phyloP scores from a whole-genome alignment of 2,329 filamentous ascomycete species.

The Metarhizium robertsii region DNA sequence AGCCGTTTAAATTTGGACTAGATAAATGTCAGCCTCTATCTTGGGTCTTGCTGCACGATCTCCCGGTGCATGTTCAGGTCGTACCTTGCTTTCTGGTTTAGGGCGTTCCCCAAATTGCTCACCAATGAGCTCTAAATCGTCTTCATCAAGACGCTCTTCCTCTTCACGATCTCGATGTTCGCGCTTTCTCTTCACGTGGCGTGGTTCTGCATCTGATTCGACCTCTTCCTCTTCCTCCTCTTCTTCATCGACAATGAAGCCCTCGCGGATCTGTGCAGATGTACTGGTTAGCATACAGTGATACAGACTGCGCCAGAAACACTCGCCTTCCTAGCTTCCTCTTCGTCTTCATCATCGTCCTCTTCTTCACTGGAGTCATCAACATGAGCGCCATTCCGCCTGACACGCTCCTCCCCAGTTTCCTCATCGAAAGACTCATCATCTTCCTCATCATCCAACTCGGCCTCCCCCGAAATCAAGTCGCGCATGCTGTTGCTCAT shows the following conservation, averaged over 20 bases:
- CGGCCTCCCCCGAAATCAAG: slow-evolving; percentile 76
- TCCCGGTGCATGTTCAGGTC: slow-evolving; percentile 10
- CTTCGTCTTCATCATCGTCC: slow-evolving; percentile 85
- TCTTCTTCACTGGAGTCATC: slow-evolving; percentile 90
- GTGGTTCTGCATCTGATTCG: slow-evolving; percentile 43
- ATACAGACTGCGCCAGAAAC: not conserved
- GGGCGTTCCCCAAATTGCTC: slow-evolving; percentile 60
- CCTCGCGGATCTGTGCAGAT: slow-evolving; percentile 64
- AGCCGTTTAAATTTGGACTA: slow-evolving; percentile 92
- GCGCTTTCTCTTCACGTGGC: slow-evolving; percentile 63
- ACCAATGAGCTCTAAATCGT: slow-evolving; percentile 91
- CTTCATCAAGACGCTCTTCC: slow-evolving; percentile 86
- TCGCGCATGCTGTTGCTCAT: slow-evolving; percentile 62
- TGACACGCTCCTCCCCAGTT: slow-evolving; percentile 46
- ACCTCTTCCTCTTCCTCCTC: slow-evolving; percentile 65
- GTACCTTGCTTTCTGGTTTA: slow-evolving; percentile 60
- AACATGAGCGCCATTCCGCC: slow-evolving; percentile 31
- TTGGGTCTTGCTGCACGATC: not conserved
- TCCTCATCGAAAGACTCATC: slow-evolving; percentile 78
- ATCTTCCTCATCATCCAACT: slow-evolving; percentile 77
- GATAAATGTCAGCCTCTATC: slow-evolving; percentile 10
- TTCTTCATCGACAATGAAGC: slow-evolving; percentile 64
- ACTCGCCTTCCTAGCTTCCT: slow-evolving; percentile 64
- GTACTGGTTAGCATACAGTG: slow-evolving; percentile 8
- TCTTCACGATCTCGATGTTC: slow-evolving; percentile 67